A percentile compares a stretch with the other conserved stretches of the same genome.
Conservation (phyloP, 2,329 filamentous ascomycete species). For the Coniella lustricola region DNA sequence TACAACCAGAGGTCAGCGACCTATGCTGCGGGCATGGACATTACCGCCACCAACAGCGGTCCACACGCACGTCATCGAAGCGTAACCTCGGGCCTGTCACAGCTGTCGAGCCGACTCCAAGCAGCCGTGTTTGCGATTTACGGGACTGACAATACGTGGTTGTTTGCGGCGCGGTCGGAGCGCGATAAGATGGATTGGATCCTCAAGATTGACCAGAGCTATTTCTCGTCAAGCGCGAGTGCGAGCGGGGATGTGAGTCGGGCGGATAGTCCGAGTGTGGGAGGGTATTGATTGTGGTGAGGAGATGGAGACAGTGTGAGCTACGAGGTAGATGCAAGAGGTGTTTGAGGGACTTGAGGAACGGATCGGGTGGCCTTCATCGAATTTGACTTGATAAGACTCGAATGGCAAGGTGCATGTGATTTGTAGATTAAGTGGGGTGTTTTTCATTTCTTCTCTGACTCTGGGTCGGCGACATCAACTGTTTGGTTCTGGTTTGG, state of each 20-base stretch:
- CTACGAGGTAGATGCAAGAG: too few species aligned
- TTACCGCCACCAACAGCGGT: background rate
- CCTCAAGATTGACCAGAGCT: conserved; percentile 82
- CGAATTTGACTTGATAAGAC: too few species aligned
- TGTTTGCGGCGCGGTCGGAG: conserved; percentile 86
- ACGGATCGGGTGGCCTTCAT: too few species aligned
- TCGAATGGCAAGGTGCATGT: too few species aligned
- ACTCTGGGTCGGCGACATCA: too few species aligned
- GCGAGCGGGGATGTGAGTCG: conserved; percentile 27
- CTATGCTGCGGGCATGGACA: background rate
- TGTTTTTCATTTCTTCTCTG: too few species aligned
- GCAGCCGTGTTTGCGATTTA: conserved; percentile 89
- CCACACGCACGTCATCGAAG: conserved; percentile 12
- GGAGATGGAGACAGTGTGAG: too few species aligned
- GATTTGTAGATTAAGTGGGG: too few species aligned
- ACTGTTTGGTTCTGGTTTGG: too few species aligned
- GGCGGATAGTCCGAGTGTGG: conserved; percentile 28
- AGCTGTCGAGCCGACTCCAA: conserved; percentile 51
- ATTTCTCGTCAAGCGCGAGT: conserved; percentile 42
- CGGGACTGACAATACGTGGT: conserved; percentile 86
- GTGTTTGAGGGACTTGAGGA: too few species aligned
- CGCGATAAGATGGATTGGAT: conserved; percentile 97
- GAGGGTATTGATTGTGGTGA: background rate
- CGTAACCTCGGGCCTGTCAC: conserved; percentile 38
- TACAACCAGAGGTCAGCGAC: conserved; percentile 4